phyloP scores from a whole-genome alignment of 139 green algal species.

The Coelastrella sp. region DNA sequence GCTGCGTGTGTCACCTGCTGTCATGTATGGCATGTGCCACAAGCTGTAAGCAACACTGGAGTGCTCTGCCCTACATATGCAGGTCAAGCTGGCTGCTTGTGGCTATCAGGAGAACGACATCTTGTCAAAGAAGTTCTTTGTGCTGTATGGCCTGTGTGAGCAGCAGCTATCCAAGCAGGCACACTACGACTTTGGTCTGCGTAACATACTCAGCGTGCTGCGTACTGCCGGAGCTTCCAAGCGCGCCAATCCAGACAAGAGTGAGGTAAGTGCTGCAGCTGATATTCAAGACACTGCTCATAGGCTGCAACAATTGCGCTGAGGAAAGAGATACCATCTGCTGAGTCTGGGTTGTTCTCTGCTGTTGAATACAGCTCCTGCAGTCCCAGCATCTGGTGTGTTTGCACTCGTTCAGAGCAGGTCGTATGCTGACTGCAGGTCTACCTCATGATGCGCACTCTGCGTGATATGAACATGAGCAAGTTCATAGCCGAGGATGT shows the following conservation, averaged over 20 bases:
- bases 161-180: conserved; percentile 97
- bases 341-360: too few species aligned
- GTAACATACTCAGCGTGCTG: conserved; percentile 94
- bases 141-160: conserved; percentile 97
- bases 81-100: conserved; percentile 93
- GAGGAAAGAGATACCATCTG: too few species aligned
- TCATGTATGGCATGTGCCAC: too few species aligned
- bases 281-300: too few species aligned
- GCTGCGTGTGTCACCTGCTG: background rate
- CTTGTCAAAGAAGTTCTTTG: conserved; percentile 96
- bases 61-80: conserved; percentile 5
- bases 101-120: conserved; percentile 96
- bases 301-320: too few species aligned
- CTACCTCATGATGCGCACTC: conserved; percentile 85
- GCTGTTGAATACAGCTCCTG: too few species aligned
- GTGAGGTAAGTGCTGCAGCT: conserved; percentile 57
- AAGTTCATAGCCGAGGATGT: conserved; percentile 98
- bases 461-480: conserved; percentile 98
- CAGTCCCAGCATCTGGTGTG: too few species aligned
- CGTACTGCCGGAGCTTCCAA: conserved; percentile 91
- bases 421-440: conserved; percentile 40
- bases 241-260: conserved; percentile 88
- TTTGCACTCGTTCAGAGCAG: too few species aligned
- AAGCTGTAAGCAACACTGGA: background rate
- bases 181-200: conserved; percentile 98